phyloP scores from a whole-genome alignment of 805 yeast species.

The Clavispora santaluciae region DNA sequence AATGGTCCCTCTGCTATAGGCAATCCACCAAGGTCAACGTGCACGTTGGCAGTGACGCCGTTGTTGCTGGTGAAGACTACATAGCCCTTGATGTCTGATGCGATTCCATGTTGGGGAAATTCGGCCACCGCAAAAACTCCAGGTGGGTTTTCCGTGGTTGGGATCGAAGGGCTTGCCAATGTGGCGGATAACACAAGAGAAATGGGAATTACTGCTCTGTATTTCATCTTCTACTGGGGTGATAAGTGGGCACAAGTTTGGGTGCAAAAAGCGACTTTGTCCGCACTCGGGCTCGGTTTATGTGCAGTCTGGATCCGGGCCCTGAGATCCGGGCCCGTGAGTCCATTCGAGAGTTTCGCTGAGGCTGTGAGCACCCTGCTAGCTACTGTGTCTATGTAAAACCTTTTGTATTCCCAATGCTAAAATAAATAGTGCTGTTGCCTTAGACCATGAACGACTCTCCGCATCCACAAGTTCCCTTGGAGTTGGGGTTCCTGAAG shows the following conservation, averaged over 20 bases:
- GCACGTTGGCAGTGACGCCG: constrained; percentile 59
- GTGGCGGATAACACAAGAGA: not conserved
- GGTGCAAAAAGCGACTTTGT: constrained; percentile 1
- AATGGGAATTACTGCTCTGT: not conserved
- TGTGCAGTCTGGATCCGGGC: no score
- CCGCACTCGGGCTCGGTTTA: not conserved
- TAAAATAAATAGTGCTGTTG: constrained; percentile 1
- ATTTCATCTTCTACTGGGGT: not conserved
- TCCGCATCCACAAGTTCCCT: constrained; percentile 98
- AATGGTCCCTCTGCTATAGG: constrained; percentile 67
- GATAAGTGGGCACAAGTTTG: not conserved
- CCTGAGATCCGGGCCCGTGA: no score
- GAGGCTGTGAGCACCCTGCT: no score
- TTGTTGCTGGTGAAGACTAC: constrained; percentile 54
- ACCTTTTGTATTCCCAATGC: constrained; percentile 5
- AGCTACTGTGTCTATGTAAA: not conserved
- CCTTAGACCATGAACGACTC: constrained; percentile 91
- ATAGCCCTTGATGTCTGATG: constrained; percentile 25
- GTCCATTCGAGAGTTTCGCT: no score
- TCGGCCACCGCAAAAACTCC: constrained; percentile 54
- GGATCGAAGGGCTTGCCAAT: constrained; percentile 46
- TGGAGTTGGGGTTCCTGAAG: constrained; percentile 92
- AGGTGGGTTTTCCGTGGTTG: constrained; percentile 44
- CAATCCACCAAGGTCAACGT: constrained; percentile 65
- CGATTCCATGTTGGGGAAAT: constrained; percentile 31